Conservation (phyloP, 768 basidiomycete genomes). For the Steccherinum ochraceum region DNA sequence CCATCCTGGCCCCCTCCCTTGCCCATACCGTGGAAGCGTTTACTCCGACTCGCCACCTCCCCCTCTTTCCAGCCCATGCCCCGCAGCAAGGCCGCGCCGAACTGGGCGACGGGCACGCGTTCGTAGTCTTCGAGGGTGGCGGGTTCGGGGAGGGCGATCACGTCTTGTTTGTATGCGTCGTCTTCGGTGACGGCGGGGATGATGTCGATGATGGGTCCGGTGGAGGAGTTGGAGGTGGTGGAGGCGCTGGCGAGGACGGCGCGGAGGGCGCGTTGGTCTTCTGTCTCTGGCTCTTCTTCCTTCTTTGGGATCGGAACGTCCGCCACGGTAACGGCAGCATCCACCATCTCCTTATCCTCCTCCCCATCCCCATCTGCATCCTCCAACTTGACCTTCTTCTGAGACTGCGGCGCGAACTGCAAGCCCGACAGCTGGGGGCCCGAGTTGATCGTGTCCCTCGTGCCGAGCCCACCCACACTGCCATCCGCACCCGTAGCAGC, state of each 20-base stretch:
- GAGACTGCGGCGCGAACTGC: slow-evolving; percentile 29
- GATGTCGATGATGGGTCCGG: slow-evolving; percentile 42
- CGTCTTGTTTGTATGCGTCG: slow-evolving; percentile 81
- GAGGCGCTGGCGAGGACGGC: slow-evolving; percentile 61
- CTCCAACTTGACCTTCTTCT: slow-evolving; percentile 25
- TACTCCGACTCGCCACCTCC: slow-evolving; percentile 52
- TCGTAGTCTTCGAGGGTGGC: slow-evolving; percentile 83
- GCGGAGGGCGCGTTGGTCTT: slow-evolving; percentile 77
- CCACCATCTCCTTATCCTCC: slow-evolving; percentile 15
- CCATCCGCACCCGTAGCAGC: slow-evolving; percentile 58
- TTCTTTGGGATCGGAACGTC: too few relatives aligned
- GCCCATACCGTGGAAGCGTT: slow-evolving; percentile 17
- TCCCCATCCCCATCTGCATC: slow-evolving; percentile 2
- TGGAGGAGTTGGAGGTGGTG: slow-evolving; percentile 50
- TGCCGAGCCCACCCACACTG: slow-evolving; percentile 73
- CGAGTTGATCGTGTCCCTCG: slow-evolving; percentile 68
- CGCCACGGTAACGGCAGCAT: slow-evolving; percentile 17
- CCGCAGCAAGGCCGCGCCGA: slow-evolving; percentile 86
- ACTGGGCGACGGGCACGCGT: slow-evolving; percentile 86
- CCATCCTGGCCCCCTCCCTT: background rate
- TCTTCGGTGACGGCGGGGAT: slow-evolving; percentile 65
- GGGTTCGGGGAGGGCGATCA: slow-evolving; percentile 68
- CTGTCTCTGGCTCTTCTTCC: slow-evolving; percentile 50
- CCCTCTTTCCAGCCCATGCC: slow-evolving; percentile 98
- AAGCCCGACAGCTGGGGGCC: slow-evolving; percentile 69